Base-by-base conservation (phyloP, 768 basidiomycete genomes). In the Lyophyllum shimeji region DNA sequence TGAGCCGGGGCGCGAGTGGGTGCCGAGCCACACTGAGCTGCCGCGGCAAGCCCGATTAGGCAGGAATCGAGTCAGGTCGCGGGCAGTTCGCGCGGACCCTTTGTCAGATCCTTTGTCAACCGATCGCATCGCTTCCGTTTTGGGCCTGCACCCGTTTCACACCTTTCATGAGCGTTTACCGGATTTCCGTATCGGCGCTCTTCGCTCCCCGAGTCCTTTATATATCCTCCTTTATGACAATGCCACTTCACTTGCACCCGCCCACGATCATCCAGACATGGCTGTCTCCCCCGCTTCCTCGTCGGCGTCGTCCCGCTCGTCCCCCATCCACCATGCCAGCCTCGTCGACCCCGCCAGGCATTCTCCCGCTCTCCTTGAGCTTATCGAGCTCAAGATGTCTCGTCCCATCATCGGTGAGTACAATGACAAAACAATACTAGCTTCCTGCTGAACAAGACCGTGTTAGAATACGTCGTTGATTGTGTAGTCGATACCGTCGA, bases 401-500 rank as follows among this genome's bases (percentile, higher is more conserved):
- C 73, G 76, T 50, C 76, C 78, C 27, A 69, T 91, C 67, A 82
- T 88, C 51, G 87, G 89, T 90, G 61, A 44, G 86, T 80, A 2
- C 4, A n/a, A 15, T 43, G 24, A 29, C 23, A 25, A 25, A 20
- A n/a, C 33, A 34, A 7, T 33, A 34, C 9, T 27, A 20, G 8
- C 13, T 49, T 17, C 37, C 37, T 27, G 55, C 29, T 18, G 61
- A 57, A 44, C 58, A 56, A 40, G 46, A 2, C 44, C 43, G 42
- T 44, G 46, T n/a, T 60, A 91, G 89, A 90, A 54, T 85, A 88
- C 70, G 73, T 87, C 53, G 80, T 88, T 13, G 87, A 90, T 68
- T 76, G 70, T 21, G 85, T 90, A 7, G 73, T 80, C 6, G 88
- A 90, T 57, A 85, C 88, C 0, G 89, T 90, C 51, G 86, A 89